phyloP scores from a whole-genome alignment of 768 basidiomycete species.

The Rhodotorula graminis region DNA sequence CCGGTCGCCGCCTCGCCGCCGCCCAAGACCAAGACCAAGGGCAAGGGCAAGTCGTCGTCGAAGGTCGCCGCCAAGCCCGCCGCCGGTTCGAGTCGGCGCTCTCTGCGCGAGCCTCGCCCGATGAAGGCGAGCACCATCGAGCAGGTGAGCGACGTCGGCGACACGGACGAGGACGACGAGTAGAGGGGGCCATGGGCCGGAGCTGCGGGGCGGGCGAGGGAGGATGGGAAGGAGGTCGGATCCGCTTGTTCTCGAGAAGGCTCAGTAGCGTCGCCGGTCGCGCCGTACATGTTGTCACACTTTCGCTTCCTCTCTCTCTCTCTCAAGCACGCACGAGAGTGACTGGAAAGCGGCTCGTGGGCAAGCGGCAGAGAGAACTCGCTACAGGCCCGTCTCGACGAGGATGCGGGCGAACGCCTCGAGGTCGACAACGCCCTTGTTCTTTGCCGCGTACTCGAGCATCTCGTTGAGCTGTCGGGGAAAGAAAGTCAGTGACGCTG shows the following conservation, averaged over 20 bases:
- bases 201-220: too few relatives aligned
- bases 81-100: neutral
- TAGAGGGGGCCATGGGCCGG: too few relatives aligned
- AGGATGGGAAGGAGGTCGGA: neutral
- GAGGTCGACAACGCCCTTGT: conserved; percentile 18
- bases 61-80: neutral
- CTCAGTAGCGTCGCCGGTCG: too few relatives aligned
- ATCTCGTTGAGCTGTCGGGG: conserved; percentile 37
- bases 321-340: too few relatives aligned
- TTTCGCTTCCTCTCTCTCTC: too few relatives aligned
- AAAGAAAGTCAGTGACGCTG: too few relatives aligned
- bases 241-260: too few relatives aligned
- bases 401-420: conserved; percentile 35
- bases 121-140: conserved; percentile 40
- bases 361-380: too few relatives aligned
- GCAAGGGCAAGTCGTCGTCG: neutral
- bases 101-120: conserved; percentile 2
- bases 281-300: too few relatives aligned
- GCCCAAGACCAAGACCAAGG: conserved; percentile 2
- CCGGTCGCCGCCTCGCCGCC: neutral
- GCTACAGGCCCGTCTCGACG: conserved; percentile 18
- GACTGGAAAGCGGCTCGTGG: too few relatives aligned
- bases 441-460: conserved; percentile 36
- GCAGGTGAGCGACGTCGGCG: conserved; percentile 51
- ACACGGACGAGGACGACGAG: conserved; percentile 23